Evolutionary conservation across 805 yeast species (phyloP).

Genomic region (Saccharomycopsis sp.): DNA sequence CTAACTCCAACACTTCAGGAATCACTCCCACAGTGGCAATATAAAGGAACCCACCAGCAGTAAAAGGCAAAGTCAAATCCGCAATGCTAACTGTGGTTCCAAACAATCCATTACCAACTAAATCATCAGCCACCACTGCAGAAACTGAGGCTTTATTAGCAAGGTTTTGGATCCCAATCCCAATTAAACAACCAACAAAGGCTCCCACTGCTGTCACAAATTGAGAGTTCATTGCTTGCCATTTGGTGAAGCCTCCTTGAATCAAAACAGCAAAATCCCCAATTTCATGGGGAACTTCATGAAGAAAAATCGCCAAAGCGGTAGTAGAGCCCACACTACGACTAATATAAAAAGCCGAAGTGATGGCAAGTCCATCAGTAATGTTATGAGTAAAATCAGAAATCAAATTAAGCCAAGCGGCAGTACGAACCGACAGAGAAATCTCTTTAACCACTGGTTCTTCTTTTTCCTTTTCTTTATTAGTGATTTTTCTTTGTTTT

Average conservation of each 20-base stretch:
- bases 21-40: slow-evolving; percentile 68
- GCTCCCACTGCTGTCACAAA: slow-evolving; percentile 58
- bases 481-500: slow-evolving; percentile 20
- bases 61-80: slow-evolving; percentile 54
- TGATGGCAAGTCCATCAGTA: slow-evolving; percentile 68
- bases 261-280: slow-evolving; percentile 70
- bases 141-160: slow-evolving; percentile 18
- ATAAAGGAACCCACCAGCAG: slow-evolving; percentile 69
- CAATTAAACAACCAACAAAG: slow-evolving; percentile 52
- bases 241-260: slow-evolving; percentile 57
- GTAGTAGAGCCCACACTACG: slow-evolving; percentile 56
- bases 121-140: background rate
- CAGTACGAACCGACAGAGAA: slow-evolving; percentile 28
- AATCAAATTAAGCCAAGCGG: slow-evolving; percentile 56
- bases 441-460: slow-evolving; percentile 24
- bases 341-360: slow-evolving; percentile 57
- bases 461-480: slow-evolving; percentile 21
- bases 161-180: slow-evolving; percentile 43
- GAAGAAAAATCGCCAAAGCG: slow-evolving; percentile 60
- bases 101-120: slow-evolving; percentile 29
- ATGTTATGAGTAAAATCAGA: slow-evolving; percentile 68
- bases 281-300: slow-evolving; percentile 74
- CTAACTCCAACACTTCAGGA: slow-evolving; percentile 52
- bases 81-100: slow-evolving; percentile 41
- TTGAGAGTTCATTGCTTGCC: slow-evolving; percentile 59